These are phyloP conservation scores for Aspergillus sp. DNA, from an alignment of 2,329 filamentous ascomycete genomes.

Conservation along the genomic window DNA sequence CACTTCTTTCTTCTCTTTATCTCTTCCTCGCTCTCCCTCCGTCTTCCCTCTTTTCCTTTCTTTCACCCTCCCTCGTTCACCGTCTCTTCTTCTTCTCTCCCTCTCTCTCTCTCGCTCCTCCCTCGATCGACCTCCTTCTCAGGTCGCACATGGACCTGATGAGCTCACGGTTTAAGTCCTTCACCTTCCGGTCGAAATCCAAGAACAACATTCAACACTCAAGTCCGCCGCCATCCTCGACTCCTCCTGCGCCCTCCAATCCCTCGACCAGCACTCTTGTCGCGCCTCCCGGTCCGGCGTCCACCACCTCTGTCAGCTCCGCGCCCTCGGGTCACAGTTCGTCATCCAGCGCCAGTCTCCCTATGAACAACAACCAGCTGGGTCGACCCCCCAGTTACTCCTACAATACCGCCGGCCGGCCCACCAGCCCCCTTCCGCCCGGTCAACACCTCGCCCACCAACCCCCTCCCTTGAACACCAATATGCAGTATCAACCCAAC, in stretches of 20 bases:
- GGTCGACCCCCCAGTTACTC: slow-evolving; percentile 65
- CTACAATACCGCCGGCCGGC: slow-evolving; percentile 52
- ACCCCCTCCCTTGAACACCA: slow-evolving; percentile 55
- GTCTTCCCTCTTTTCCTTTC: not conserved
- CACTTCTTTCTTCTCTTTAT: slow-evolving; percentile 13
- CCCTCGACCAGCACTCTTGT: slow-evolving; percentile 28
- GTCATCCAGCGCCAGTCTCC: slow-evolving; percentile 49
- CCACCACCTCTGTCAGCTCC: slow-evolving; percentile 31
- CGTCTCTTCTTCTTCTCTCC: slow-evolving; percentile 1
- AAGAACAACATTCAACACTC: slow-evolving; percentile 43
- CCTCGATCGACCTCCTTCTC: slow-evolving; percentile 15
- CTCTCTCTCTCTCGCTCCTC: slow-evolving; percentile 13
- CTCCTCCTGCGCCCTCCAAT: slow-evolving; percentile 28
- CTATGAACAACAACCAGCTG: slow-evolving; percentile 56
- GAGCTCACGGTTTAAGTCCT: slow-evolving; percentile 51
- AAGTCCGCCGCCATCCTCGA: slow-evolving; percentile 32
- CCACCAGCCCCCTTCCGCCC: slow-evolving; percentile 52
- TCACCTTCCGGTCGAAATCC: slow-evolving; percentile 49
- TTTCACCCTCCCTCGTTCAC: slow-evolving; percentile 1
- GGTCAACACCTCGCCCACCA: slow-evolving; percentile 42
- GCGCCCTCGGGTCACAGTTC: slow-evolving; percentile 39
- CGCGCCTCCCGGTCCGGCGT: slow-evolving; percentile 30
- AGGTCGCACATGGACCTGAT: slow-evolving; percentile 46
- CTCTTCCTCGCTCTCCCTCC: not conserved
- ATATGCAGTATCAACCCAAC: slow-evolving; percentile 40